These are phyloP conservation scores for Eleusine coracana DNA, from an alignment of 176 grass and related monocot species.

Conservation along the genomic window DNA sequence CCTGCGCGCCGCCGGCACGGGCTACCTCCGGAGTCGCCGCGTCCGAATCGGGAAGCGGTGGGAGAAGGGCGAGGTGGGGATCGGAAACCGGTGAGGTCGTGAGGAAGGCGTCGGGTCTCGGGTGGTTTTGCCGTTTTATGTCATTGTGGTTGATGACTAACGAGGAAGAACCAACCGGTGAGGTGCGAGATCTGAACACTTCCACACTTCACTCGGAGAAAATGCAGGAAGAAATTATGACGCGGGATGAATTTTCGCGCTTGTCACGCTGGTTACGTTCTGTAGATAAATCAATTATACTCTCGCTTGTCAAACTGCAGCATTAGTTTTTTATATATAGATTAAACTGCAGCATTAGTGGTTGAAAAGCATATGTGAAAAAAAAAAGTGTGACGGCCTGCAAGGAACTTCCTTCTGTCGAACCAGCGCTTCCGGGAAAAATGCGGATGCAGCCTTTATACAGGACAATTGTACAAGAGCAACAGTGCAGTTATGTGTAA, in stretches of 20 bases:
- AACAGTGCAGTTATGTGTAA: too few relatives aligned
- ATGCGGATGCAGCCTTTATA: too few relatives aligned
- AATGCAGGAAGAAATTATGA: not conserved
- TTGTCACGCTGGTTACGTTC: not conserved
- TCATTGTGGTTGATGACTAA: conserved; percentile 13
- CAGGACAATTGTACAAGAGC: too few relatives aligned
- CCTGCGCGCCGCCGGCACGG: not conserved
- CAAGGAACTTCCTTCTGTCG: too few relatives aligned
- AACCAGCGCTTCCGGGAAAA: too few relatives aligned
- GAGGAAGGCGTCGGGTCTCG: conserved; percentile 17
- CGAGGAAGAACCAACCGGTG: not conserved
- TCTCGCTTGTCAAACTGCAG: not conserved
- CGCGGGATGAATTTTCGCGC: not conserved
- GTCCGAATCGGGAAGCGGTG: conserved; percentile 23
- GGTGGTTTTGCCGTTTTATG: conserved; percentile 16
- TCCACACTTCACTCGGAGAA: not conserved
- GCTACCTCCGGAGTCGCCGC: conserved; percentile 16
- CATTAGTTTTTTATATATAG: too few relatives aligned
- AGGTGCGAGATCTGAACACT: conserved; percentile 27
- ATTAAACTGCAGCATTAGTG: too few relatives aligned
- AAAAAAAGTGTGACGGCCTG: too few relatives aligned
- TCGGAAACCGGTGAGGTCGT: conserved; percentile 32
- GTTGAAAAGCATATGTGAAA: too few relatives aligned
- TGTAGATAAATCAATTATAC: not conserved
- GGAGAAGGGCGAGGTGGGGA: conserved; percentile 1